Conservation (phyloP, 495 filamentous ascomycete species). For the Neurospora sp. region DNA sequence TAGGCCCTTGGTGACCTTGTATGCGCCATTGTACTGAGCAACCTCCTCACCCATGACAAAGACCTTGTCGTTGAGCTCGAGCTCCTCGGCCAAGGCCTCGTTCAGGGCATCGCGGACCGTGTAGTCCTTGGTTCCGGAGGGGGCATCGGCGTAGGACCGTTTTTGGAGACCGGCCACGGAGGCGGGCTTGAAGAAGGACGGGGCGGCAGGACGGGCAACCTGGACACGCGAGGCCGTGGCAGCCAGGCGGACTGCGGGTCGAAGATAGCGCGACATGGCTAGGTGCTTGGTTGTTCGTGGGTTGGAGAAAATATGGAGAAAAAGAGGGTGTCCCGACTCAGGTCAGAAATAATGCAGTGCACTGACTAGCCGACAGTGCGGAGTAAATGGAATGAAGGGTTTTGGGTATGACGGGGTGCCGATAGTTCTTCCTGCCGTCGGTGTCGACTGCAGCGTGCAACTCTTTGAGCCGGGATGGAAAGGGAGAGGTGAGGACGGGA, state of each 20-base stretch:
- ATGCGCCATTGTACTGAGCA: slow-evolving; percentile 98
- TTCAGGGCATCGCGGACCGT: slow-evolving; percentile 96
- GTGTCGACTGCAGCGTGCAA: neutral
- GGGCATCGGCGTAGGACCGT: slow-evolving; percentile 42
- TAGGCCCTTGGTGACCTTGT: slow-evolving; percentile 97
- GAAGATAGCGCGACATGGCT: slow-evolving; percentile 62
- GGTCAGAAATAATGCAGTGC: neutral
- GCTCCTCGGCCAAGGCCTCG: slow-evolving; percentile 93
- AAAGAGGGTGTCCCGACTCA: slow-evolving; percentile 5
- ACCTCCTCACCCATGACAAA: slow-evolving; percentile 97
- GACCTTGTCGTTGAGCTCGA: slow-evolving; percentile 87
- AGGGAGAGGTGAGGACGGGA: neutral
- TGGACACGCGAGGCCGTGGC: slow-evolving; percentile 46
- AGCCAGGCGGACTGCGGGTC: slow-evolving; percentile 68
- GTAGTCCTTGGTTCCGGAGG: slow-evolving; percentile 71
- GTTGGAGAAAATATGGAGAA: slow-evolving; percentile 15
- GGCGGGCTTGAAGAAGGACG: slow-evolving; percentile 38
- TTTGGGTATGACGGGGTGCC: neutral
- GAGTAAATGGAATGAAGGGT: slow-evolving; percentile 1
- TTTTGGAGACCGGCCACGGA: slow-evolving; percentile 32
- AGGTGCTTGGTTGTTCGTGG: slow-evolving; percentile 10
- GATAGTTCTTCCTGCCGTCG: neutral
- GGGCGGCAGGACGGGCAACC: slow-evolving; percentile 35
- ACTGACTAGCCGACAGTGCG: slow-evolving; percentile 1
- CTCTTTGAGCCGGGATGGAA: neutral